Base-by-base conservation (phyloP, 768 basidiomycete genomes). In the Agaricus subrufescens region DNA sequence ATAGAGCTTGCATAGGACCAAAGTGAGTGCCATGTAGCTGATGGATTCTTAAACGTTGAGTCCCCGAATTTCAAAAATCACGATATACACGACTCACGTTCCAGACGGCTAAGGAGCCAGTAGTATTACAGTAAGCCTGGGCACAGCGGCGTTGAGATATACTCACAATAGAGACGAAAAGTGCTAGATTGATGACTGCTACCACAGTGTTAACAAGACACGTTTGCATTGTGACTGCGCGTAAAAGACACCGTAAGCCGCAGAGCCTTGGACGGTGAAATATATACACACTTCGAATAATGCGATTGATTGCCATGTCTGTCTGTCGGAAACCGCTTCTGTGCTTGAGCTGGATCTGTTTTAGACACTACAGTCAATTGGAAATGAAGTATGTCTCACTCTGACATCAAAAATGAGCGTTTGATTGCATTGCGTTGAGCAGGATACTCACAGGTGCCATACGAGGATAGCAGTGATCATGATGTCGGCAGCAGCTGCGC, bases 401-500 rank as follows among this genome's bases (percentile, higher is more conserved):
- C 60, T 61, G 12, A 10, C 12, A 43, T 19, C 4, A 15, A 40
- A 3, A 7, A 8, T 46, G 15, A 37, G 25, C 29, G 30, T 5
- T 9, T 5, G 4, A 26, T 14, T 6, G n/a, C 15, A 38, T 4
- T 14, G 7, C 3, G 40, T 1, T 11, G 14, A 26, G 38, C 2
- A 9, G 14, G 5, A 45, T 23, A 64, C 65, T 54, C 49, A 80
- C 79, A 81, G 61, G 59, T 73, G 70, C 68, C 67, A 70, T 5
- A 78, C 77, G 12, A 81, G 65, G 3, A 74, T 70, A 27, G 62
- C 50, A 1, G 78, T 77, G 40, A 81, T 80, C 3, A 71, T 30
- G 23, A 75, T 60, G 55, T 80, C 79, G 3, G 71, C 73, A 10
- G 70, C 60, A 8, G 70, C 69, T 8, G 74, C 74, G 30, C 71